Evolutionary conservation across 2,329 filamentous ascomycete species (phyloP).

Genomic region (Colletotrichum sp.): DNA sequence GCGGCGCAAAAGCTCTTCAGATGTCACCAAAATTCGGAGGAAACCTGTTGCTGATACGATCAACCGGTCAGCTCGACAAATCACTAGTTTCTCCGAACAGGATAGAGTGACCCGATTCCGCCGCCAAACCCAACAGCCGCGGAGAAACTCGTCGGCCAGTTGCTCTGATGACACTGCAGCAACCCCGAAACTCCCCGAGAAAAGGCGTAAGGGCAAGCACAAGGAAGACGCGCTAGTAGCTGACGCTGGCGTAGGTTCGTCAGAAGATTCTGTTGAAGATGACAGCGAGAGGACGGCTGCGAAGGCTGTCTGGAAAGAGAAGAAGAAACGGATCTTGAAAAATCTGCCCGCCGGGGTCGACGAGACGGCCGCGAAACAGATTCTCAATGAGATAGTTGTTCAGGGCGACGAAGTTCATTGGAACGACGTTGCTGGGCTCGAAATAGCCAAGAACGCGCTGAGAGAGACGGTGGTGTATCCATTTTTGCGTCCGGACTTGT

Average conservation of each 20-base stretch:
- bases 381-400: conserved; percentile 94
- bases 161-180: neutral
- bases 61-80: neutral
- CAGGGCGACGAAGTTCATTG: conserved; percentile 94
- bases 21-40: neutral
- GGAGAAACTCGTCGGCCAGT: neutral
- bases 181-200: neutral
- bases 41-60: conserved; percentile 1
- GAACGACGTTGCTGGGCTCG: conserved; percentile 90
- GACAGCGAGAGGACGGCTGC: conserved; percentile 43
- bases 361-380: conserved; percentile 82
- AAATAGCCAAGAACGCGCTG: conserved; percentile 87
- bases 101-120: neutral
- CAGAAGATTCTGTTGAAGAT: conserved; percentile 41
- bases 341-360: conserved; percentile 85
- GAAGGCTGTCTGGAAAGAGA: conserved; percentile 63
- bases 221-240: conserved; percentile 40
- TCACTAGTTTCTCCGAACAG: conserved; percentile 3
- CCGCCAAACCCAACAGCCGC: neutral
- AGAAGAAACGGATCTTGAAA: conserved; percentile 71
- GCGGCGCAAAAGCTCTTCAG: conserved; percentile 5
- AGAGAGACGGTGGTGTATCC: conserved; percentile 98
- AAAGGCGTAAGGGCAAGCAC: conserved; percentile 27
- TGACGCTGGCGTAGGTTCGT: conserved; percentile 52
- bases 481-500: conserved; percentile 92